These are phyloP conservation scores for Claviceps capensis DNA, from an alignment of 2,329 filamentous ascomycete species.

Conservation along the genomic window DNA sequence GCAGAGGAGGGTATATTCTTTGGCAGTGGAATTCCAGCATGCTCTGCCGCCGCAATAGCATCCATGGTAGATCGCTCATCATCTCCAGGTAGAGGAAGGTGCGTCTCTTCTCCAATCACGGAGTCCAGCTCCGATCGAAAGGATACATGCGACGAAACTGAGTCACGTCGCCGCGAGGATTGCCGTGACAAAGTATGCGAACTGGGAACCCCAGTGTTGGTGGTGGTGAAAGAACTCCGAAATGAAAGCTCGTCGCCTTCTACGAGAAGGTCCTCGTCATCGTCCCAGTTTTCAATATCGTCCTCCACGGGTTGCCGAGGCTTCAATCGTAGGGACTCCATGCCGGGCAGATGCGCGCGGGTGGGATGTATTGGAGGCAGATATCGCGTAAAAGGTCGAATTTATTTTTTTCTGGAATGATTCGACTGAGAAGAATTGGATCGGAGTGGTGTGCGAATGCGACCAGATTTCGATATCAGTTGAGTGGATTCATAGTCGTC, in stretches of 20 bases:
- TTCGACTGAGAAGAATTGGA: not conserved
- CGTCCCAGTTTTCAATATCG: slow-evolving; percentile 64
- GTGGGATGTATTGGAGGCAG: slow-evolving; percentile 3
- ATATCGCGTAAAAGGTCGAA: not conserved
- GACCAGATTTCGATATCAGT: slow-evolving; percentile 7
- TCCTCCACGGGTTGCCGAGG: slow-evolving; percentile 41
- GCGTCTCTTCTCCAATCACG: slow-evolving; percentile 66
- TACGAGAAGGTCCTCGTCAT: slow-evolving; percentile 55
- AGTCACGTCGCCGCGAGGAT: slow-evolving; percentile 48
- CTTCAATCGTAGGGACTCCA: slow-evolving; percentile 43
- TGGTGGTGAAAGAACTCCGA: slow-evolving; percentile 31
- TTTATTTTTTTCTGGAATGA: not conserved
- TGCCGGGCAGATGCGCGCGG: slow-evolving; percentile 16
- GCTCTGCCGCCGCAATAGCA: slow-evolving; percentile 75
- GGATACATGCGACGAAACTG: slow-evolving; percentile 68
- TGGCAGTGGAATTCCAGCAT: slow-evolving; percentile 84
- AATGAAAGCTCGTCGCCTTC: slow-evolving; percentile 53
- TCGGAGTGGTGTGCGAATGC: not conserved
- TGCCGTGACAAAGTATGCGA: slow-evolving; percentile 5
- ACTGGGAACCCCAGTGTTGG: slow-evolving; percentile 13
- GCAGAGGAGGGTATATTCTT: slow-evolving; percentile 78
- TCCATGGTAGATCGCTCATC: slow-evolving; percentile 74
- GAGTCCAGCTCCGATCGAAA: slow-evolving; percentile 73
- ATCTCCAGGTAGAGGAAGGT: slow-evolving; percentile 70
- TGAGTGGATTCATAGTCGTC: slow-evolving; percentile 12